These are phyloP conservation scores for Pichiaceae sp. DNA, from an alignment of 1,139 yeast genomes.

Conservation along the genomic window DNA sequence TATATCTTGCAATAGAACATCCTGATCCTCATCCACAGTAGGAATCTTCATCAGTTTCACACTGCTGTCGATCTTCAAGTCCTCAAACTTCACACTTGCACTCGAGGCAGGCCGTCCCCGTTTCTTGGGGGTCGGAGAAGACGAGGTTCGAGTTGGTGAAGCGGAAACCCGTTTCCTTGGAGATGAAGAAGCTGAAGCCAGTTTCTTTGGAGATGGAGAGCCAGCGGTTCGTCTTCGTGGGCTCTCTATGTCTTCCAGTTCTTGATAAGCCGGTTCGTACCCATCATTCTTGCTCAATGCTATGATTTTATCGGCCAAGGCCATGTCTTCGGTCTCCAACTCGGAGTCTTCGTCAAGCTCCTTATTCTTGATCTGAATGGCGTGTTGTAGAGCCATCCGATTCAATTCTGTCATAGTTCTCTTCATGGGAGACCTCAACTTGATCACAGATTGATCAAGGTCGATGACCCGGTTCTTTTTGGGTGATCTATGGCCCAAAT, in stretches of 20 bases:
- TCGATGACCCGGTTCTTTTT: constrained; percentile 6
- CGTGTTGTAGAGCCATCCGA: constrained; percentile 42
- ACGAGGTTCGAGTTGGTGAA: not conserved
- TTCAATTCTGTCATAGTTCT: constrained; percentile 35
- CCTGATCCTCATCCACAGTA: constrained; percentile 25
- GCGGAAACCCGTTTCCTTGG: not conserved
- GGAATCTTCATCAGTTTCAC: constrained; percentile 28
- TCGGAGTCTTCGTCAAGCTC: constrained; percentile 30
- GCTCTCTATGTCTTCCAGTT: not conserved
- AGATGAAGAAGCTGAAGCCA: not conserved
- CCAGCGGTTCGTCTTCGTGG: not conserved
- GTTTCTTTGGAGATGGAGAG: not conserved
- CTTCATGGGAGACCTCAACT: constrained; percentile 32
- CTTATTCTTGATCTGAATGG: constrained; percentile 24
- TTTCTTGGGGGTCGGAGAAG: constrained; percentile 3
- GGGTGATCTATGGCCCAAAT: constrained; percentile 9
- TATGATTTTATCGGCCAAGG: constrained; percentile 39
- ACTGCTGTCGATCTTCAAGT: constrained; percentile 10
- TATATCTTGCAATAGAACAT: constrained; percentile 25
- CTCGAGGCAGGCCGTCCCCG: not conserved
- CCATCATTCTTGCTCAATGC: constrained; percentile 24
- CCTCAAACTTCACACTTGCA: constrained; percentile 13
- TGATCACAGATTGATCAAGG: constrained; percentile 10
- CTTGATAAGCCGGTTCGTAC: constrained; percentile 1
- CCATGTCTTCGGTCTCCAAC: constrained; percentile 30